Evolutionary conservation across 306 rosid species (phyloP).

Genomic region (Vicia faba): DNA sequence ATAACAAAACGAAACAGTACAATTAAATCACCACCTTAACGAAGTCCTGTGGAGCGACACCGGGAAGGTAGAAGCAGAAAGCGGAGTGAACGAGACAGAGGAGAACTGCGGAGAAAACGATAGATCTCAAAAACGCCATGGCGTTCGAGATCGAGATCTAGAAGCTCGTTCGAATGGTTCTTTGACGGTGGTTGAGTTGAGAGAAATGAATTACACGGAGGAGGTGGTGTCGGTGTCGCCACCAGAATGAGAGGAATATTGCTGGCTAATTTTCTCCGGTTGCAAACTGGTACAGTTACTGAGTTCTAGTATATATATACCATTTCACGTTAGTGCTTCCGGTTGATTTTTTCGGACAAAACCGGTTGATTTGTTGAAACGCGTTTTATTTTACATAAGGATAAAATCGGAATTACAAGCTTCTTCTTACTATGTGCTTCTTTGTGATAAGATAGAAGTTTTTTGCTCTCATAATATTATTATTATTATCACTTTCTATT

Average conservation of each 20-base stretch:
- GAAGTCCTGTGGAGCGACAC: slow-evolving; percentile 97
- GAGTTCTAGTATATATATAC: background rate
- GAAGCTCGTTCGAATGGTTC: slow-evolving; percentile 24
- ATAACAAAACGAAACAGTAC: slow-evolving; percentile 11
- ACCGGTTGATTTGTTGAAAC: slow-evolving; percentile 27
- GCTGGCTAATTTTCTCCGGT: slow-evolving; percentile 32
- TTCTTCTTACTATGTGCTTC: background rate
- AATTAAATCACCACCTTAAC: slow-evolving; percentile 53
- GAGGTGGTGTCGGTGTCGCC: background rate
- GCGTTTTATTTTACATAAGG: slow-evolving; percentile 19
- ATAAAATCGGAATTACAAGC: slow-evolving; percentile 17
- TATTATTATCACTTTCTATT: too few species aligned
- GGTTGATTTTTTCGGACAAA: background rate
- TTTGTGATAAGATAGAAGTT: background rate
- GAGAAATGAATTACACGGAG: background rate
- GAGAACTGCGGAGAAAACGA: slow-evolving; percentile 49
- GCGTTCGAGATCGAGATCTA: slow-evolving; percentile 51
- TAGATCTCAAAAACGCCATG: slow-evolving; percentile 84
- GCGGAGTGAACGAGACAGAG: slow-evolving; percentile 62
- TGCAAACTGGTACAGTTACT: slow-evolving; percentile 37
- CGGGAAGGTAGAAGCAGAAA: slow-evolving; percentile 89
- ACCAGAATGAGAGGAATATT: slow-evolving; percentile 2
- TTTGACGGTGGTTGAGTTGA: background rate
- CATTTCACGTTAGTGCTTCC: background rate
- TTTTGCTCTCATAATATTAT: background rate